Evolutionary conservation across 257 asterid genomes (phyloP).

Genomic region (Solanum chiquidenum): DNA sequence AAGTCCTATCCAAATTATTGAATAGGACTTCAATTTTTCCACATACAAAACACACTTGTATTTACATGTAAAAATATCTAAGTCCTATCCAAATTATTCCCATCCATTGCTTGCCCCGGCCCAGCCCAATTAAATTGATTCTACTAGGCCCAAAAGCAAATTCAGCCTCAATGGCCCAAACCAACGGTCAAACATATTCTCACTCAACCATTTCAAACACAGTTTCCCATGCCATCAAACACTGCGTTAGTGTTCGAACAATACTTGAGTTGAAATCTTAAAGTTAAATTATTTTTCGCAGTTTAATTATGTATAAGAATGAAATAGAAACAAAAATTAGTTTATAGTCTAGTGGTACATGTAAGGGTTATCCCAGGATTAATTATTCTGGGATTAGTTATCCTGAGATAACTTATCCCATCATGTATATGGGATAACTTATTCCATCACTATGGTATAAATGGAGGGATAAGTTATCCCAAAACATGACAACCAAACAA

Average conservation of each 20-base stretch:
- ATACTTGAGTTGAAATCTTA: background rate
- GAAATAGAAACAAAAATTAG: background rate
- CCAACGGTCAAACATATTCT: background rate
- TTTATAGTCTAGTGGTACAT: no score
- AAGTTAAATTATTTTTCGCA: background rate
- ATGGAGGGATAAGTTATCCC: no score
- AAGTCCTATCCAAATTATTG: background rate
- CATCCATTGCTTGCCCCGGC: background rate
- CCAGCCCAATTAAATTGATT: background rate
- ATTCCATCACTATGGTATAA: no score
- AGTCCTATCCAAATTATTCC: background rate
- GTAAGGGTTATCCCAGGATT: no score
- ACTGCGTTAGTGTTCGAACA: background rate
- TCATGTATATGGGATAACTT: no score
- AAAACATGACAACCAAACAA: no score
- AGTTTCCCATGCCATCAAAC: background rate
- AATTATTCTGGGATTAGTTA: no score
- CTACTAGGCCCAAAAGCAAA: background rate
- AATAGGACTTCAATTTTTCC: background rate
- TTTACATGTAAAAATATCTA: background rate
- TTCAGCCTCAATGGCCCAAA: background rate
- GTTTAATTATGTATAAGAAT: background rate
- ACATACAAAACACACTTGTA: no score
- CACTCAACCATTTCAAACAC: background rate
- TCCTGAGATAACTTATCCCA: no score